Evolutionary conservation across 768 basidiomycete genomes (phyloP).

Genomic region (Ramaria sp.): DNA sequence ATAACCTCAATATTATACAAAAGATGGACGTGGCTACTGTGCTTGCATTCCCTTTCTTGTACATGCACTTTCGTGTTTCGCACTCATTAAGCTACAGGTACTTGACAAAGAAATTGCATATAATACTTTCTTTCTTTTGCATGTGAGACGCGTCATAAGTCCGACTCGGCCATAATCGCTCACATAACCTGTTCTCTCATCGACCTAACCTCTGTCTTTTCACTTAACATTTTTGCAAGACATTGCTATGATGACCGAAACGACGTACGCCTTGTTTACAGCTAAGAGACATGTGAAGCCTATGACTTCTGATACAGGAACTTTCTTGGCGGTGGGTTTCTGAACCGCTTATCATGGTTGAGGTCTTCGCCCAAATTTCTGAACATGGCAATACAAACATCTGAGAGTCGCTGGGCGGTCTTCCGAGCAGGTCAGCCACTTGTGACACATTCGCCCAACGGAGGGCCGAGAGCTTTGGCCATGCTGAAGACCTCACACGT

Average conservation of each 20-base stretch:
- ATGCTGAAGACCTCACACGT: conserved; percentile 52
- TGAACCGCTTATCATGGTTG: conserved; percentile 79
- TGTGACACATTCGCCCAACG: conserved; percentile 25
- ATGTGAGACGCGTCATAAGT: not conserved
- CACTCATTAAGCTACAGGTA: not conserved
- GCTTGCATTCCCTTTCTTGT: not conserved
- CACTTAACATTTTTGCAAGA: not conserved
- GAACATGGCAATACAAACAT: conserved; percentile 51
- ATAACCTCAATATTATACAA: not conserved
- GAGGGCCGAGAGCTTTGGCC: conserved; percentile 29
- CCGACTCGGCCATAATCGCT: too few relatives aligned
- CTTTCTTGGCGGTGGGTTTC: conserved; percentile 51
- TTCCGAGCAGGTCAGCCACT: conserved; percentile 70
- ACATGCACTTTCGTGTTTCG: not conserved
- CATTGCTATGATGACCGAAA: not conserved
- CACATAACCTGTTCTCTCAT: not conserved
- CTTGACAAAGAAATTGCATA: not conserved
- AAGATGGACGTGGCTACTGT: not conserved
- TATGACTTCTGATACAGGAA: conserved; percentile 13
- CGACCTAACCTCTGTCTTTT: not conserved
- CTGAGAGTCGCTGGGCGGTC: conserved; percentile 64
- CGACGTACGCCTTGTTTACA: not conserved
- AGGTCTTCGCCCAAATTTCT: conserved; percentile 66
- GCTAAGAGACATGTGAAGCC: not conserved
- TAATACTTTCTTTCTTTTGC: not conserved